These are phyloP conservation scores for Xerocomus spinulosus DNA, from an alignment of 768 basidiomycete species.

Conservation along the genomic window DNA sequence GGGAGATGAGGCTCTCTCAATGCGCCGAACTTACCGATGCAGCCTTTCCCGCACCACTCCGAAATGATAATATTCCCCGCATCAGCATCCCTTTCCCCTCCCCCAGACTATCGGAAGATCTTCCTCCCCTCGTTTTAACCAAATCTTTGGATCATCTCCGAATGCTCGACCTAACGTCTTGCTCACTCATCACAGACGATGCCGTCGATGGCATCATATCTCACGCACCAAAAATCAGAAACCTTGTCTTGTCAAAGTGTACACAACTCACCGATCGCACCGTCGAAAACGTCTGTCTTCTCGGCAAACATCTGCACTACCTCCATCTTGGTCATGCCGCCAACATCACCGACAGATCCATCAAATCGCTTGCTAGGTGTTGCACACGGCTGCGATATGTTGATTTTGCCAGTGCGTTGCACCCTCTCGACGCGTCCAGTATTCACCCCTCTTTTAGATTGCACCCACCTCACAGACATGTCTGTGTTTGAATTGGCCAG, in stretches of 20 bases:
- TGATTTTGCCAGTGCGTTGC: slow-evolving; percentile 85
- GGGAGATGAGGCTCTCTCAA: slow-evolving; percentile 84
- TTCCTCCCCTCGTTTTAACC: slow-evolving; percentile 63
- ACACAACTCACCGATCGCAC: slow-evolving; percentile 70
- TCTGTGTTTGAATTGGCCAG: slow-evolving; percentile 87
- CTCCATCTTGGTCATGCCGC: slow-evolving; percentile 91
- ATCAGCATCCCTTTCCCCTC: slow-evolving; percentile 41
- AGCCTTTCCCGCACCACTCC: slow-evolving; percentile 76
- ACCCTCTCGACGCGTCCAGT: not conserved
- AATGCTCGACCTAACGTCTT: slow-evolving; percentile 89
- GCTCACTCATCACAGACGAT: slow-evolving; percentile 73
- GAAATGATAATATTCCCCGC: slow-evolving; percentile 33
- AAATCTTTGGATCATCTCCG: slow-evolving; percentile 79
- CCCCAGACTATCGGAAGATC: slow-evolving; percentile 36
- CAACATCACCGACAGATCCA: slow-evolving; percentile 86
- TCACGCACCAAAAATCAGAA: slow-evolving; percentile 79
- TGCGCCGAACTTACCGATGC: slow-evolving; percentile 75
- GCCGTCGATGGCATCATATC: slow-evolving; percentile 79
- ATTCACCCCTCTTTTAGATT: slow-evolving; percentile 49
- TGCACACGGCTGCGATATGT: slow-evolving; percentile 93
- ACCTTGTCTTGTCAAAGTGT: slow-evolving; percentile 86
- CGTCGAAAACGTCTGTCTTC: slow-evolving; percentile 75
- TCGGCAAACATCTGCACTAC: slow-evolving; percentile 93
- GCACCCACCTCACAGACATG: slow-evolving; percentile 83
- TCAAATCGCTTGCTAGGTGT: slow-evolving; percentile 74